Conservation (phyloP, 345 rosid species). For the Lepidium africanum region DNA sequence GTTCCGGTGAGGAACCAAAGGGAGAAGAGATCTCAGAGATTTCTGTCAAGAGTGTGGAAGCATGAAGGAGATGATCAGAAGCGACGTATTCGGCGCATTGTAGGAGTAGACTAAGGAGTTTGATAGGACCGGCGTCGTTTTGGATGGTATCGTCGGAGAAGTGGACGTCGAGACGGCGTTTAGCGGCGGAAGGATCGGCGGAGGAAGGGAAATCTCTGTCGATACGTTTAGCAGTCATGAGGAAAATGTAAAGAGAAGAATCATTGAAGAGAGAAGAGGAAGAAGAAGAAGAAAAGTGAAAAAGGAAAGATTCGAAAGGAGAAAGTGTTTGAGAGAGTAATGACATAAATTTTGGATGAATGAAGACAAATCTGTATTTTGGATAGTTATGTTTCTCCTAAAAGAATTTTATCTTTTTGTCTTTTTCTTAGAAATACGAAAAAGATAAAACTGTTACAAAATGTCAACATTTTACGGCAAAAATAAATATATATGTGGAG, state of each 20-base stretch:
- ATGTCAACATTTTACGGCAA: no score
- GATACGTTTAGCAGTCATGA: constrained; percentile 38
- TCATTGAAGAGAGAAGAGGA: constrained; percentile 18
- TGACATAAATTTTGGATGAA: constrained; percentile 14
- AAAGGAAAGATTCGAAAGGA: constrained; percentile 35
- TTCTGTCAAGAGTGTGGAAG: constrained; percentile 66
- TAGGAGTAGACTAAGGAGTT: constrained; percentile 68
- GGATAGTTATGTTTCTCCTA: background rate
- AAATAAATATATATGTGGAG: no score
- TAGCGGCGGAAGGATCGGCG: constrained; percentile 40
- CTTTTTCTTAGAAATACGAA: no score
- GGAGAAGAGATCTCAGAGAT: constrained; percentile 81
- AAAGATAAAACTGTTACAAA: no score
- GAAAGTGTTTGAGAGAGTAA: constrained; percentile 41
- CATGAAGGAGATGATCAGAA: constrained; percentile 59
- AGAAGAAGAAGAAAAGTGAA: background rate
- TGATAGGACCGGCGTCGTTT: constrained; percentile 25
- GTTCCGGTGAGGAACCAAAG: constrained; percentile 77
- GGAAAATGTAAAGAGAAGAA: background rate
- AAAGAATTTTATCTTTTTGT: background rate
- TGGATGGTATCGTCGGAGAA: constrained; percentile 32
- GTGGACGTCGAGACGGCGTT: constrained; percentile 40
- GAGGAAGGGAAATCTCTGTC: constrained; percentile 25
- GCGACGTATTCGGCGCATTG: constrained; percentile 95
- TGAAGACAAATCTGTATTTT: constrained; percentile 22